Conservation (phyloP, 2,329 filamentous ascomycete species). For the Colletotrichum eleusines region DNA sequence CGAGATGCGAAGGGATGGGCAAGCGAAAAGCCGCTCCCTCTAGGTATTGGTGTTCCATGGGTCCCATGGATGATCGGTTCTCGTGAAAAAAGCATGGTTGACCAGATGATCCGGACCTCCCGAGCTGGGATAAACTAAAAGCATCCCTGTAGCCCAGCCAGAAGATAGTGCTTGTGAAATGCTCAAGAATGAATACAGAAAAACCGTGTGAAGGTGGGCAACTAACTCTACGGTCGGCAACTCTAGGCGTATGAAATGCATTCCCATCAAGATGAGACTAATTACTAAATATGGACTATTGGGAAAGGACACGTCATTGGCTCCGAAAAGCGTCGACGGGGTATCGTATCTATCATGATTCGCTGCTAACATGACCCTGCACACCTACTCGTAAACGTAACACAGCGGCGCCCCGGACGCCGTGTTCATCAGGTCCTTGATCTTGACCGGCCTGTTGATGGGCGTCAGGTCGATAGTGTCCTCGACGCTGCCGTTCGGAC, state of each 20-base stretch:
- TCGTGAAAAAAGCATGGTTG: background rate
- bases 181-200: background rate
- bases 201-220: background rate
- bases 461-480: conserved; percentile 51
- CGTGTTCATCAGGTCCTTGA: conserved; percentile 55
- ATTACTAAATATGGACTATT: background rate
- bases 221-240: background rate
- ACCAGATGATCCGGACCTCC: background rate
- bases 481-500: conserved; percentile 56
- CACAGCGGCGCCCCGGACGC: conserved; percentile 57
- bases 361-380: background rate
- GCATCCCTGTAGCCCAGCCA: background rate
- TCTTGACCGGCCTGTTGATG: conserved; percentile 51
- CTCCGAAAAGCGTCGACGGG: background rate
- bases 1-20: background rate
- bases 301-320: background rate
- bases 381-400: conserved; percentile 54
- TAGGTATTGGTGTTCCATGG: too few species aligned
- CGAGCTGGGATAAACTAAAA: background rate
- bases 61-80: background rate
- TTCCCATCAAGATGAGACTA: background rate
- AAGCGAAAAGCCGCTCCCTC: background rate
- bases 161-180: background rate
- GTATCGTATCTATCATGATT: conserved; percentile 10
- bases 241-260: background rate